Evolutionary conservation across 176 grass and related monocot genomes (phyloP).

Genomic region (Puccinellia tenuiflora): DNA sequence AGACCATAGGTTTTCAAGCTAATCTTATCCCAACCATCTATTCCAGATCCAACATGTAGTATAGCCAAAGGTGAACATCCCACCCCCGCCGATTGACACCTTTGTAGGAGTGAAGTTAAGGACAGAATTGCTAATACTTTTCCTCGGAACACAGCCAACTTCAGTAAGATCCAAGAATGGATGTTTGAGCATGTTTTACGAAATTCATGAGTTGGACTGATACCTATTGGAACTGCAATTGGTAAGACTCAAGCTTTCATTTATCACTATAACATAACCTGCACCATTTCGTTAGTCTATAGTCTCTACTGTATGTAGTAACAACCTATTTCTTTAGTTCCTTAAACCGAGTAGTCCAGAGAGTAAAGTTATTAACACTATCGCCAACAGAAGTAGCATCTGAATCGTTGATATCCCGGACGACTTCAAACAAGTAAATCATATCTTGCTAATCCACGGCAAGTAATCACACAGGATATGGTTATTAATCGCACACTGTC

Average conservation of each 20-base stretch:
- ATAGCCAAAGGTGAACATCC: neutral
- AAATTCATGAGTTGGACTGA: neutral
- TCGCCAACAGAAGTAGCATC: neutral
- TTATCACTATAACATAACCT: neutral
- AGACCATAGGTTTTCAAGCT: neutral
- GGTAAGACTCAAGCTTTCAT: neutral
- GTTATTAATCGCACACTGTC: neutral
- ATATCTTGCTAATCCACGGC: too few relatives aligned
- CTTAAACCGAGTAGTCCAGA: neutral
- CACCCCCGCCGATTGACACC: neutral
- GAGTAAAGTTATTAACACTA: neutral
- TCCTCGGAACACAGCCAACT: neutral
- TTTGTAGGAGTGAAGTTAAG: neutral
- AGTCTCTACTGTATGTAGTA: neutral
- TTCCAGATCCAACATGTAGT: neutral
- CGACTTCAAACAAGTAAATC: neutral
- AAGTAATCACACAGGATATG: neutral
- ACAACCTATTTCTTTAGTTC: too few relatives aligned
- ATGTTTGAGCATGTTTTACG: neutral
- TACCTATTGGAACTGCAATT: neutral
- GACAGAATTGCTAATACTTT: neutral
- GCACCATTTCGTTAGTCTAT: neutral
- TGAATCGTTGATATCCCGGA: neutral
- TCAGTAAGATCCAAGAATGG: neutral
- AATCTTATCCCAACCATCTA: neutral